Evolutionary conservation across 805 yeast species (phyloP).

Genomic region (Starmerella vitae): DNA sequence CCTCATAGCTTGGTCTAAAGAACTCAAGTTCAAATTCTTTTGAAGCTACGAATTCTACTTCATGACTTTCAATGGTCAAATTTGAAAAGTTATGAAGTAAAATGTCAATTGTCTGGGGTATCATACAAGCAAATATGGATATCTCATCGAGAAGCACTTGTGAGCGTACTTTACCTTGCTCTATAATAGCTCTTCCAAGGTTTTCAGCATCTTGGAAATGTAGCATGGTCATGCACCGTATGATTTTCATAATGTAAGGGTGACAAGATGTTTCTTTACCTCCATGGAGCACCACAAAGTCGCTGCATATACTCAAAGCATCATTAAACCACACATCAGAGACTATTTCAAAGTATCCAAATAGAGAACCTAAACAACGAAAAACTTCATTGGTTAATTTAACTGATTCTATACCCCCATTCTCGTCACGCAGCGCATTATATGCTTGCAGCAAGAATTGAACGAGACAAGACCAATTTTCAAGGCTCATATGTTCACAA

Average conservation of each 20-base stretch:
- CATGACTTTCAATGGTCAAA: conserved; percentile 2
- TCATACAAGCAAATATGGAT: conserved; percentile 6
- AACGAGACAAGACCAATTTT: conserved; percentile 4
- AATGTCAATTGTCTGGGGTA: conserved; percentile 1
- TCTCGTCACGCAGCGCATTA: neutral
- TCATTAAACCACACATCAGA: neutral
- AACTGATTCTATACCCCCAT: neutral
- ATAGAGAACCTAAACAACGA: neutral
- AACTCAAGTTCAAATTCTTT: neutral
- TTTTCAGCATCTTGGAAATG: neutral
- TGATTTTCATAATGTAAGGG: conserved; percentile 9
- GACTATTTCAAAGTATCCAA: conserved; percentile 1
- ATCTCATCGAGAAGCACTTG: conserved; percentile 6
- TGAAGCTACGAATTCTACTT: conserved; percentile 11
- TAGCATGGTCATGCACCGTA: neutral
- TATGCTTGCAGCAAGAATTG: conserved; percentile 3
- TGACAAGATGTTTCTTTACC: conserved; percentile 12
- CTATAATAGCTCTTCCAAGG: conserved; percentile 3
- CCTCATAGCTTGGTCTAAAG: conserved; percentile 14
- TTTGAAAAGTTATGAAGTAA: neutral
- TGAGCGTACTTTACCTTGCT: conserved; percentile 3
- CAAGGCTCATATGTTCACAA: conserved; percentile 7
- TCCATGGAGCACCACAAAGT: neutral
- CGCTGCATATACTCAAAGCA: conserved; percentile 1
- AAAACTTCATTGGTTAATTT: conserved; percentile 1